A percentile compares a stretch with the other conserved stretches of the same genome.
Conservation (phyloP, 192 early-diverging fungal genomes). For the Backusella circina region DNA sequence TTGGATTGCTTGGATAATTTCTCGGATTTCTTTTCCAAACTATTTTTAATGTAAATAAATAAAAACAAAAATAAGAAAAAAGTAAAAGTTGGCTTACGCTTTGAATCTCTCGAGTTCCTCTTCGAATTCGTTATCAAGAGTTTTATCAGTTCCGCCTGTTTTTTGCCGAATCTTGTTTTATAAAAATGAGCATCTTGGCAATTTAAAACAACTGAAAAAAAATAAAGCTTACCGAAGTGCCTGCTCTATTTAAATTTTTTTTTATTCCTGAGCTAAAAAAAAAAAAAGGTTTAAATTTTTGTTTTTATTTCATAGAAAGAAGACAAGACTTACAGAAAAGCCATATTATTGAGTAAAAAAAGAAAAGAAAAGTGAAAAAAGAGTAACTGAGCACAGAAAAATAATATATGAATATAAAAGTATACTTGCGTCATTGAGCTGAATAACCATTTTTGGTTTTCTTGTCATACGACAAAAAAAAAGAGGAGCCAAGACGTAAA, state of each 20-base stretch:
- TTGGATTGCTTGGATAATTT: conserved; percentile 86
- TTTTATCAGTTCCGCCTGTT: conserved; percentile 75
- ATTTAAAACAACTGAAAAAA: not conserved
- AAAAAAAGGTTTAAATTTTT: too few species aligned
- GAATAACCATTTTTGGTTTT: not conserved
- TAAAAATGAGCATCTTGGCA: not conserved
- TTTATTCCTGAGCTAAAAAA: conserved; percentile 68
- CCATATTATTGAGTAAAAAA: conserved; percentile 17
- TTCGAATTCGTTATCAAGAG: conserved; percentile 64
- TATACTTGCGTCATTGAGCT: not conserved
- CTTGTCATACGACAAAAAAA: not conserved
- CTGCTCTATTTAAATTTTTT: conserved; percentile 74
- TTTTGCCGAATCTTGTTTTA: conserved; percentile 57
- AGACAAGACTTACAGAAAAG: conserved; percentile 26
- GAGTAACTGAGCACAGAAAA: not conserved
- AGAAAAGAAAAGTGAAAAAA: not conserved
- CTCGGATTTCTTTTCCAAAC: conserved; percentile 79
- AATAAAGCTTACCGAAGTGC: conserved; percentile 52
- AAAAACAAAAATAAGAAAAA: not conserved
- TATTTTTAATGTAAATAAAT: conserved; percentile 23
- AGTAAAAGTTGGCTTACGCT: conserved; percentile 16
- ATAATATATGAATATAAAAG: not conserved
- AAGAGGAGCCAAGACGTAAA: not conserved
- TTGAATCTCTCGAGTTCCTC: conserved; percentile 29
- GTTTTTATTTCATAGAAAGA: not conserved